Evolutionary conservation across 441 rosid genomes (phyloP), one percentile per base, ranked within the genome.

Genomic region (Euphorbia schlechtendalii): DNA sequence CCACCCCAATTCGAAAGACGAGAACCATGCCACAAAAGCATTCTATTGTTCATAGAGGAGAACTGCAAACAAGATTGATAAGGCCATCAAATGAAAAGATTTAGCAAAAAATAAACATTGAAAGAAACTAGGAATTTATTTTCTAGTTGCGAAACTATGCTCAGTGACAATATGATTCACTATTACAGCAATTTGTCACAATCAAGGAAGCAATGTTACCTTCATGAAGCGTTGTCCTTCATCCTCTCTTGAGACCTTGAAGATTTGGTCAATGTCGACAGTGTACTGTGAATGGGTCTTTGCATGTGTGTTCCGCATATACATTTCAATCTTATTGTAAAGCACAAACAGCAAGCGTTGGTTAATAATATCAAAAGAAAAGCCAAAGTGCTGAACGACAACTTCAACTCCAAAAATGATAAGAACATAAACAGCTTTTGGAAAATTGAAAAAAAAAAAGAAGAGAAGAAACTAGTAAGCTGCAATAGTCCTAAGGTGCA

Each of bases 11-110:
- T 90, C 66, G 96, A 73, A 76, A 92, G 98, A 67, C 86, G 88
- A 63, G 97, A 90, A 66, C 97, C 98, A 73, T 92, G 97, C 98
- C 96, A 92, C 52, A 92, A 77, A 71, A 92, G 83, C 98, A 84
- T 85, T 74, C 87, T 84, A 70, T 90, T 92, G 66, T 79, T 72
- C 15, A 74, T 74, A 54, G 64, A 61, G 36, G 88, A 82, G 70
- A 84, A 90, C 96, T 92, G 82, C 59, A 62, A 66, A 70, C 28
- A 63, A 56, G 57, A 52, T 46, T 64, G 54, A 40, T 17, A 68
- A 70, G 46, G 14, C 17, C 60, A 56, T 41, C 36, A 66, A 54
- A 53, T 65, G 41, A 62, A 13, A 49, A 41, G 15, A 63, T 51
- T 22, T 34, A 43, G 3, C 38, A 32, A 45, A 3, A 8, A 8